Conservation (phyloP, 495 filamentous ascomycete species). For the Penicillium antarcticum region DNA sequence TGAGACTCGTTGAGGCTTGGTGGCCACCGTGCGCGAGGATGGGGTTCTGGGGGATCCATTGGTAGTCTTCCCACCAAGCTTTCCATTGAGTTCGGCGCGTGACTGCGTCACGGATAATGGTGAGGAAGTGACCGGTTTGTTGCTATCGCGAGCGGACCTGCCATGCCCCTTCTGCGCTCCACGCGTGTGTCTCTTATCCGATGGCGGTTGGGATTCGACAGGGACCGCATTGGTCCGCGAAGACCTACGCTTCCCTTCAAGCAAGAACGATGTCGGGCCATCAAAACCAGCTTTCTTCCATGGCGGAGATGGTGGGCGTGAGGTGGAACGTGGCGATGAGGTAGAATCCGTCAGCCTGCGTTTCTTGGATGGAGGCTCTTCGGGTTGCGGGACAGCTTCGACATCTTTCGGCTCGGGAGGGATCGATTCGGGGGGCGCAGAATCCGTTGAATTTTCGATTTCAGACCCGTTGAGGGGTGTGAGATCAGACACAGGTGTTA, state of each 20-base stretch:
- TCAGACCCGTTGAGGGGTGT: constrained; percentile 21
- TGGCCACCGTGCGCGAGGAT: constrained; percentile 14
- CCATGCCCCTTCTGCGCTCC: constrained; percentile 32
- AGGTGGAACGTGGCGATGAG: constrained; percentile 42
- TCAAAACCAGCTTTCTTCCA: constrained; percentile 90
- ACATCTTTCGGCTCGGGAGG: constrained; percentile 31
- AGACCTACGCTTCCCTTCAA: constrained; percentile 82
- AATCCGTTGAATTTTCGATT: constrained; percentile 24
- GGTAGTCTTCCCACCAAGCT: constrained; percentile 28
- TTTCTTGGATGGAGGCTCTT: constrained; percentile 66
- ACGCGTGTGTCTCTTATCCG: constrained; percentile 60
- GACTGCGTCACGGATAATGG: constrained; percentile 33
- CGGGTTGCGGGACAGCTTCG: constrained; percentile 34
- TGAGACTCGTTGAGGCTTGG: constrained; percentile 24
- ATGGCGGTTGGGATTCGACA: constrained; percentile 62
- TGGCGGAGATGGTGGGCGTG: constrained; percentile 69
- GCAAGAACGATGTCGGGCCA: constrained; percentile 79
- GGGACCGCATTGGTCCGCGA: constrained; percentile 75
- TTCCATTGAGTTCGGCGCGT: constrained; percentile 31
- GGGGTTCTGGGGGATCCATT: constrained; percentile 34
- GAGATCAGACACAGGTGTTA: constrained; percentile 36
- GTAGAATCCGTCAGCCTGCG: constrained; percentile 60
- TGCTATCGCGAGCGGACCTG: constrained; percentile 21
- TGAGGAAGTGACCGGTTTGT: constrained; percentile 30
- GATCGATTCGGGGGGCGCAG: constrained; percentile 25